A percentile compares a stretch with the other conserved stretches of the same genome.
Conservation (phyloP, 306 rosid genomes). For the Vicia villosa region DNA sequence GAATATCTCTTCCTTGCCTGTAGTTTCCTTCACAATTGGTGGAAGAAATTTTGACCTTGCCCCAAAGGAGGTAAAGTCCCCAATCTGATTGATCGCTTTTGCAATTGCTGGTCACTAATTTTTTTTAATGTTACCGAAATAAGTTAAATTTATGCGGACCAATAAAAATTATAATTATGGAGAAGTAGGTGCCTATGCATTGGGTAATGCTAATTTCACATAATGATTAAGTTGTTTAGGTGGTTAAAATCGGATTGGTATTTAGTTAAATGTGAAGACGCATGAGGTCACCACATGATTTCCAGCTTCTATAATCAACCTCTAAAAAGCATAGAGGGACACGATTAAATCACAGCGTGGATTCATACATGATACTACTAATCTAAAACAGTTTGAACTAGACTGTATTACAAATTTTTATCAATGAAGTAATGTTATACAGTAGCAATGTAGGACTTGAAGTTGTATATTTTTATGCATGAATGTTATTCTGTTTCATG, state of each 20-base stretch:
- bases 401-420: background rate
- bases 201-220: background rate
- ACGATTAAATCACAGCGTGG: background rate
- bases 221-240: background rate
- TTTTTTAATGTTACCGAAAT: background rate
- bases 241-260: background rate
- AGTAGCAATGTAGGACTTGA: background rate
- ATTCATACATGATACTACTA: background rate
- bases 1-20: constrained; percentile 62
- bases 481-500: constrained; percentile 4
- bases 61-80: constrained; percentile 62
- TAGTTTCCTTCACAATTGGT: constrained; percentile 75
- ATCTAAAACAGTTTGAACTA: background rate
- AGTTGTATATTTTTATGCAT: background rate
- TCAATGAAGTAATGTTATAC: background rate
- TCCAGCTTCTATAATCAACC: background rate
- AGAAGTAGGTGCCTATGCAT: background rate
- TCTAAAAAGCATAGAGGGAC: background rate
- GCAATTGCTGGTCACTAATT: background rate
- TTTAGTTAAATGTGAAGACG: too few relatives aligned
- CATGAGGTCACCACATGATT: background rate
- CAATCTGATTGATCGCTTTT: constrained; percentile 19
- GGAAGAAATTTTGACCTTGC: constrained; percentile 60
- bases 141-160: background rate
- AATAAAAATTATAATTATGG: background rate